Evolutionary conservation across 257 asterid species (phyloP).

Genomic region (Voacanga thouarsii): DNA sequence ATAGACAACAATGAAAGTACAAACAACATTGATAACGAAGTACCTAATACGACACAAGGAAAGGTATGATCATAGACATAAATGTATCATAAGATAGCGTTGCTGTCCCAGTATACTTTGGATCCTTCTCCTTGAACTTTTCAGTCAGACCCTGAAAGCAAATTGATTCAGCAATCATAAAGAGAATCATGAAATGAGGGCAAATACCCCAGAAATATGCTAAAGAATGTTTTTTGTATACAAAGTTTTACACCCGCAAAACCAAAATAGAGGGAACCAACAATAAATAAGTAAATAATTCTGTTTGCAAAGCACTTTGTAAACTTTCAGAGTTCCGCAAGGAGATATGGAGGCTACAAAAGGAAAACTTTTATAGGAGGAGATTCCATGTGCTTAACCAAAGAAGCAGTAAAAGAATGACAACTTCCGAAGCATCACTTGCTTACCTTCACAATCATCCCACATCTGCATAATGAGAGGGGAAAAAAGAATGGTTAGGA

Average conservation of each 20-base stretch:
- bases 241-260: background rate
- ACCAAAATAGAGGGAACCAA: background rate
- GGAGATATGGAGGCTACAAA: background rate
- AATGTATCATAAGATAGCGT: constrained; percentile 61
- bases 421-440: background rate
- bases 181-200: background rate
- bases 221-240: background rate
- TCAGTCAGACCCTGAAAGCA: constrained; percentile 77
- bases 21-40: background rate
- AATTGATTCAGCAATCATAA: background rate
- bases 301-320: background rate
- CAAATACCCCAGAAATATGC: background rate
- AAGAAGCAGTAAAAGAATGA: constrained; percentile 1
- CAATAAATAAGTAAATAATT: background rate
- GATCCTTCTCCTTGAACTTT: constrained; percentile 86
- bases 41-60: constrained; percentile 37
- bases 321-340: background rate
- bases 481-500: constrained; percentile 1
- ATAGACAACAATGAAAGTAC: background rate
- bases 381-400: background rate
- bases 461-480: constrained; percentile 54
- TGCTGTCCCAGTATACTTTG: constrained; percentile 71
- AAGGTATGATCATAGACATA: constrained; percentile 77
- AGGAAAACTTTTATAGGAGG: background rate
- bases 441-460: constrained; percentile 85